phyloP scores from a whole-genome alignment of 345 rosid species.

The Dipteronia dyeriana region DNA sequence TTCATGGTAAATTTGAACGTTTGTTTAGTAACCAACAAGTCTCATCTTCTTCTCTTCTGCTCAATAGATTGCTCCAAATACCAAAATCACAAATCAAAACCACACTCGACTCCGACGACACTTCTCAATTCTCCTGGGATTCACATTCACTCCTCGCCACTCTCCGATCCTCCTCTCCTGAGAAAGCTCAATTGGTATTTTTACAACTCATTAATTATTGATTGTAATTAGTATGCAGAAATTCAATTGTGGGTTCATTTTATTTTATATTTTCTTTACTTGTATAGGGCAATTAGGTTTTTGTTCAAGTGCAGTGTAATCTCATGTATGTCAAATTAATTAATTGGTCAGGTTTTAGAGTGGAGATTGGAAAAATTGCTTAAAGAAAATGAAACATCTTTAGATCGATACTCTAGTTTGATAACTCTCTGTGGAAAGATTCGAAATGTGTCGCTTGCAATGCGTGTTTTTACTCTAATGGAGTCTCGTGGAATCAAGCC shows the following conservation, averaged over 20 bases:
- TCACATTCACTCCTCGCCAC: constrained; percentile 25
- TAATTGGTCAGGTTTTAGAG: constrained; percentile 37
- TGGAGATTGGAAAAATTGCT: constrained; percentile 44
- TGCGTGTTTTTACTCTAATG: constrained; percentile 41
- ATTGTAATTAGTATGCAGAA: neutral
- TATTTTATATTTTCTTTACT: too few species aligned
- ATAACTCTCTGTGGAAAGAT: constrained; percentile 39
- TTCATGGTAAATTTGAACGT: constrained; percentile 7
- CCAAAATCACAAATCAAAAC: constrained; percentile 24
- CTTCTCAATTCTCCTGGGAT: constrained; percentile 28
- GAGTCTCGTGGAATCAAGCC: constrained; percentile 39
- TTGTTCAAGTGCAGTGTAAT: neutral
- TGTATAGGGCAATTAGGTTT: too few species aligned
- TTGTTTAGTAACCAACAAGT: neutral
- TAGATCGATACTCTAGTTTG: constrained; percentile 27
- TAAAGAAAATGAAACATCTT: constrained; percentile 22
- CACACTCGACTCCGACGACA: constrained; percentile 25
- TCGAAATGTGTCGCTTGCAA: constrained; percentile 32
- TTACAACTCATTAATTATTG: neutral
- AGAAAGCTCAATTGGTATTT: constrained; percentile 36
- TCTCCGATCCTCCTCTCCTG: constrained; percentile 33
- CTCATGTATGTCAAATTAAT: neutral
- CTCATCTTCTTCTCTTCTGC: constrained; percentile 24
- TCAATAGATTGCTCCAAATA: constrained; percentile 23
- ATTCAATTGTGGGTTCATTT: neutral